A percentile compares a stretch with the other conserved stretches of the same genome.
phyloP scores from a whole-genome alignment of 2,329 filamentous ascomycete genomes.

The Trichoderma atroviride region DNA sequence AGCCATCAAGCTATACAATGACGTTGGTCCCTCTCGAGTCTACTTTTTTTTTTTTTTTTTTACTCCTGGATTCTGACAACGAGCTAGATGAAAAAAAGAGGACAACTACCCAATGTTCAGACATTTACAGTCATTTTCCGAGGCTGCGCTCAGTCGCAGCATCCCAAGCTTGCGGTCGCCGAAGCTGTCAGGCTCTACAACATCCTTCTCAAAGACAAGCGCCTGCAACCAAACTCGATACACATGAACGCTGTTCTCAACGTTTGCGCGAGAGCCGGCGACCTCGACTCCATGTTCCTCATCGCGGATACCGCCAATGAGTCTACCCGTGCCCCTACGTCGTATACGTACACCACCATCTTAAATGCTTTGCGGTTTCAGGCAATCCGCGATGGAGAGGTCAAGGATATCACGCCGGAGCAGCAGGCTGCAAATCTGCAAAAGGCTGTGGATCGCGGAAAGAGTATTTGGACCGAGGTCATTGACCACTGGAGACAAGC shows the following conservation, averaged over 20 bases:
- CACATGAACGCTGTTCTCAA: slow-evolving; percentile 89
- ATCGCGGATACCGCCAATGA: slow-evolving; percentile 73
- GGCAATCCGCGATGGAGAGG: slow-evolving; percentile 31
- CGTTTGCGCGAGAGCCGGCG: slow-evolving; percentile 72
- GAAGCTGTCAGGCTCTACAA: slow-evolving; percentile 78
- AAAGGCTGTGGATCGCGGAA: slow-evolving; percentile 64
- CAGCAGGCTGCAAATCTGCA: slow-evolving; percentile 42
- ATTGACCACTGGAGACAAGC: slow-evolving; percentile 74
- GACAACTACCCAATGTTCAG: slow-evolving; percentile 74
- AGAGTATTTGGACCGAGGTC: slow-evolving; percentile 79
- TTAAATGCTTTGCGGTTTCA: slow-evolving; percentile 69
- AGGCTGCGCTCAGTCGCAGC: slow-evolving; percentile 66
- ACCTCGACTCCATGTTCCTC: slow-evolving; percentile 80
- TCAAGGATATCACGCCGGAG: slow-evolving; percentile 35
- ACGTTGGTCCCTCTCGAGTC: slow-evolving; percentile 52
- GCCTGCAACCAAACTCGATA: slow-evolving; percentile 71
- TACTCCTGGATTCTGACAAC: not conserved
- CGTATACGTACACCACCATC: slow-evolving; percentile 78
- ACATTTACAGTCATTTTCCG: slow-evolving; percentile 85
- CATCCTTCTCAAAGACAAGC: slow-evolving; percentile 65
- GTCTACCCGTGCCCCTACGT: slow-evolving; percentile 63
- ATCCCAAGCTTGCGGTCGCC: slow-evolving; percentile 61
- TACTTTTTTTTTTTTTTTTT: not conserved
- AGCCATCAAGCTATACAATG: slow-evolving; percentile 85
- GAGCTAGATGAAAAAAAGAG: slow-evolving; percentile 88